Evolutionary conservation across 179 eudicot genomes (phyloP), one percentile per base, ranked within the genome.

Genomic region (Beta macrorhiza): DNA sequence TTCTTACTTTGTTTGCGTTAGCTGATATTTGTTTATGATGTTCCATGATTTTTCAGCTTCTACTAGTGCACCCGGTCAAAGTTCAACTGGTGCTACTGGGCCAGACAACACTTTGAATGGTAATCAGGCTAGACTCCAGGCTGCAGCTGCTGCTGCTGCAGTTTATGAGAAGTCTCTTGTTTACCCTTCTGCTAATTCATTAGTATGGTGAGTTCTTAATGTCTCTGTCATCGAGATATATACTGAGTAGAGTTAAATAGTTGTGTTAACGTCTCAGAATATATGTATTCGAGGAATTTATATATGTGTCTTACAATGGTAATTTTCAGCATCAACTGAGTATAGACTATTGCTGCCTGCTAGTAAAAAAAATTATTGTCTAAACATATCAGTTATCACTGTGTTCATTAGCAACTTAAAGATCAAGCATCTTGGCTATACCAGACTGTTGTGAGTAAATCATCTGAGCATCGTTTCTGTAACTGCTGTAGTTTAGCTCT

Each of bases 91-190:
- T 78, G 91, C 73, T 78, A 87, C 86, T 82, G 79, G 16, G 8
- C 84, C 85, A 78, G 82, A 65, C 82, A 82, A 65, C 81, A 79
- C 87, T 79, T 65, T 89, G 67, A 89, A 86, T 80, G 88, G 83
- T 83, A 91, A 91, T 73, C 90, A 92, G 81, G 92, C 87, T 42
- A 90, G 97, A 77, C 88, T 91, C 14, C 90, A 90, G 89, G 99
- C 98, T 78, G 98, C 97, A 55, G 94, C 99, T n/a, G 88, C 97
- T 2, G 98, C 99, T 53, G 97, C 99, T 9, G 81, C 97, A 47
- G 67, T 97, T 44, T 97, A 97, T 84, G 91, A 88, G 87, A 97
- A 86, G 85, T 97, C 99, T 78, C 88, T 87, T 86, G 98, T 97
- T 56, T 97, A 97, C 82, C 98, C 99, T 62, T 89, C 91, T 65